A percentile compares a stretch with the other conserved stretches of the same genome.
These are phyloP conservation scores for Lachnum nothofagi DNA, from an alignment of 2,329 filamentous ascomycete species.

Conservation along the genomic window DNA sequence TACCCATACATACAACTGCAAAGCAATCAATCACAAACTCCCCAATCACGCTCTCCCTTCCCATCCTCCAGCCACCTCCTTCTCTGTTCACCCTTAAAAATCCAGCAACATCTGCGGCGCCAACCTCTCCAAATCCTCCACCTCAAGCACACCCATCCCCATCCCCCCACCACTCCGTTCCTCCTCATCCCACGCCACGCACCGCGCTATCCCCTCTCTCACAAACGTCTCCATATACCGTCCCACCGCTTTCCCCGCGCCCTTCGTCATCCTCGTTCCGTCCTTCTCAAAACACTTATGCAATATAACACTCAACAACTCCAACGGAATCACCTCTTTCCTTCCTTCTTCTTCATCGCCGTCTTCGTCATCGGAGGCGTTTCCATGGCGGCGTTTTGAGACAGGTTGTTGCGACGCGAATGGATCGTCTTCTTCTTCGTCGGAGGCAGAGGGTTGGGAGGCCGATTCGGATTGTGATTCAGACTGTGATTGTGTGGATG, in stretches of 20 bases:
- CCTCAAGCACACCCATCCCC: conserved; percentile 41
- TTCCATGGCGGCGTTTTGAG: background rate
- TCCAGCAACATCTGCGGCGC: conserved; percentile 81
- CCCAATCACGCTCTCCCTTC: no score
- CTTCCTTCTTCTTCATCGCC: conserved; percentile 6
- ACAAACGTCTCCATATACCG: conserved; percentile 92
- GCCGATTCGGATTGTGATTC: conserved; percentile 1
- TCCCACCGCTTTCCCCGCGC: conserved; percentile 70
- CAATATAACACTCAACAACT: conserved; percentile 70
- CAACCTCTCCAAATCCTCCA: conserved; percentile 85
- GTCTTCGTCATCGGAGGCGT: conserved; percentile 3
- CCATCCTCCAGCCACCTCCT: no score
- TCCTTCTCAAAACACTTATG: conserved; percentile 71
- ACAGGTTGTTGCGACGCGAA: conserved; percentile 7
- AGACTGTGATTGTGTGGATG: background rate
- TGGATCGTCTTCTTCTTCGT: conserved; percentile 11
- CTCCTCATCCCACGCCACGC: conserved; percentile 68
- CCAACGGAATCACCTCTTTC: conserved; percentile 53
- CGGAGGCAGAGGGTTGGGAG: no score
- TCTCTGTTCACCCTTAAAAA: conserved; percentile 49
- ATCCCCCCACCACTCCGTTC: conserved; percentile 41
- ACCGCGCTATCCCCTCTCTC: conserved; percentile 77
- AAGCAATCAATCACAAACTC: no score
- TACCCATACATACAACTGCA: no score
- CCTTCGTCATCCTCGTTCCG: conserved; percentile 67